Base-by-base conservation (phyloP, 2,329 filamentous ascomycete genomes). In the Arachnopeziza araneosa region DNA sequence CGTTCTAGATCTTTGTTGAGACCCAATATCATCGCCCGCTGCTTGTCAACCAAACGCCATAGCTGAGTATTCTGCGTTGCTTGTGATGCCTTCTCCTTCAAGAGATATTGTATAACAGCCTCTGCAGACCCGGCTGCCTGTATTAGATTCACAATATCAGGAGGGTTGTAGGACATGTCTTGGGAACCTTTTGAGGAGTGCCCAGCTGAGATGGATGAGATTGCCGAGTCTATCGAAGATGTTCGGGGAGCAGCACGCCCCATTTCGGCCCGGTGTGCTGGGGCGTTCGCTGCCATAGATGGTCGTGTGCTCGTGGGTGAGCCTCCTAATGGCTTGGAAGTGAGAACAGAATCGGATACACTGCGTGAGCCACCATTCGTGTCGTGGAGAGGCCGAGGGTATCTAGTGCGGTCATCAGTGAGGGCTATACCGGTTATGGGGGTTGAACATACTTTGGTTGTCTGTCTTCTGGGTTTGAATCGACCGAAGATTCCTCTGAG, bases 1-100 rank as follows among this genome's bases (percentile, higher is more conserved):
- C 90, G 85, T 74, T 98, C 93, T 14, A 99, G 79, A 72, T 99
- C 95, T 74, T 95, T 96, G 71, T 98, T 97, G 64, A 99, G 80
- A 8, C 93, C 93, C 22, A 96, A 76, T 58, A 99, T 92, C 86
- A 99, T 93, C 19, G 91, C 86, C 63, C 93, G 83, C 75, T 99
- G 95, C 77, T 99, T 98, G 74, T 98, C 93, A 55, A 99, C 92
- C 53, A 99, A 78, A 55, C 92, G 88, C 95, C 95, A 99, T 69
- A 99, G 77, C 73, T 99, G 93, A 21, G 87, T 81, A 72, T 98
- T 98, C 71, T 98, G 95, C 67, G 91, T 88, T 5, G 90, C 85
- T 58, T 92, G 89, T 54, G 91, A 89, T 64, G 93, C 86, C 74
- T 97, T 98, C 72, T 99, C 95, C 72, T 90, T 96, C 64, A 97